Conservation (phyloP, 2,329 filamentous ascomycete species). For the Fusarium xylarioides region DNA sequence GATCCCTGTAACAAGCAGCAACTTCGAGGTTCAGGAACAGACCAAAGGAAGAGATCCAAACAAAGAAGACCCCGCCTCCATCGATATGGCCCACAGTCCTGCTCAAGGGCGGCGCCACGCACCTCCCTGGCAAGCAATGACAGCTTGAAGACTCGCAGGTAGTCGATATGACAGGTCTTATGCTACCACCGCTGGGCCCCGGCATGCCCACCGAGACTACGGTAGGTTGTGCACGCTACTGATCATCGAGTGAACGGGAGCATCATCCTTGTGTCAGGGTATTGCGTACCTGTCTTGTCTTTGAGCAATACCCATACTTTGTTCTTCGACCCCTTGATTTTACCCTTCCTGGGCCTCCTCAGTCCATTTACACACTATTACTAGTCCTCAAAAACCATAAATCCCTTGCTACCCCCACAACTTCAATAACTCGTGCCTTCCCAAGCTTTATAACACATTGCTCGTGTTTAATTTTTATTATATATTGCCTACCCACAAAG, state of each 20-base stretch:
- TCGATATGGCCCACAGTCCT: constrained; percentile 34
- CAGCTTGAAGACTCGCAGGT: constrained; percentile 44
- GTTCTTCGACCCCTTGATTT: constrained; percentile 35
- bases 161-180: constrained; percentile 50
- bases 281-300: constrained; percentile 30
- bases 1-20: not conserved
- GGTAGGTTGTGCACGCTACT: constrained; percentile 39
- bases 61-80: constrained; percentile 33
- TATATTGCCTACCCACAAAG: not conserved
- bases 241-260: constrained; percentile 40
- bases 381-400: constrained; percentile 46
- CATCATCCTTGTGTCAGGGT: constrained; percentile 33
- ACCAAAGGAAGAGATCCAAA: constrained; percentile 9
- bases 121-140: constrained; percentile 37
- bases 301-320: constrained; percentile 27
- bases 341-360: constrained; percentile 29
- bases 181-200: constrained; percentile 32
- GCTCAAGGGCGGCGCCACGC: constrained; percentile 39
- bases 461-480: constrained; percentile 8
- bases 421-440: constrained; percentile 9
- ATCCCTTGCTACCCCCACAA: constrained; percentile 45
- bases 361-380: constrained; percentile 28
- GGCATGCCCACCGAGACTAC: constrained; percentile 40
- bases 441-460: constrained; percentile 26
- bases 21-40: constrained; percentile 4